Percentiles rank a stretch among this genome's conserved stretches.
Evolutionary conservation across 2,329 filamentous ascomycete species (phyloP).

Genomic region (Colletotrichum nymphaeae): DNA sequence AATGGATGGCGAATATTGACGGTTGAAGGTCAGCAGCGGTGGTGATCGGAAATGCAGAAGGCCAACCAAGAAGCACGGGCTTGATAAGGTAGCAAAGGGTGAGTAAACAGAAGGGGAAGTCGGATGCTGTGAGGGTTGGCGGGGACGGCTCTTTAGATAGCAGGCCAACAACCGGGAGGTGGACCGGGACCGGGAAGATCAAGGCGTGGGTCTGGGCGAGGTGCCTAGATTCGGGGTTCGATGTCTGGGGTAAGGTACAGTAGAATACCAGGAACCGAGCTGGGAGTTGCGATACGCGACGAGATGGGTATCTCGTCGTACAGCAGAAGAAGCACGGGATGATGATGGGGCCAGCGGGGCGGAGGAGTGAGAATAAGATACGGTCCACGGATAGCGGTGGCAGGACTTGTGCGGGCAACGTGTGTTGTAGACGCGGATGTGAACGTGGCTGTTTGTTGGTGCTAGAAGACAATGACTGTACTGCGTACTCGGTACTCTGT

Average conservation of each 20-base stretch:
- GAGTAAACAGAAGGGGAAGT: background rate
- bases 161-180: conserved; percentile 1
- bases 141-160: conserved; percentile 21
- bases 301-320: background rate
- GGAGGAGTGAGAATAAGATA: background rate
- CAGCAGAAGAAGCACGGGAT: background rate
- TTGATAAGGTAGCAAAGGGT: background rate
- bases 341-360: background rate
- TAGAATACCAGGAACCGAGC: background rate
- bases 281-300: conserved; percentile 6
- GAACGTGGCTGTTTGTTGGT: background rate
- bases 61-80: background rate
- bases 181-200: conserved; percentile 20
- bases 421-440: background rate
- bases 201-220: conserved; percentile 8
- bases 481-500: background rate
- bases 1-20: background rate
- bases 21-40: background rate
- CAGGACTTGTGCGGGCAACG: background rate
- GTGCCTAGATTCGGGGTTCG: background rate
- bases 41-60: background rate
- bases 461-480: background rate
- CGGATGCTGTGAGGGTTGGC: background rate
- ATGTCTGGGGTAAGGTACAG: background rate
- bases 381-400: background rate